A percentile compares a stretch with the other conserved stretches of the same genome.
These are phyloP conservation scores for Ganoderma lucidum DNA, from an alignment of 1,284 basidiomycete genomes.

Conservation along the genomic window DNA sequence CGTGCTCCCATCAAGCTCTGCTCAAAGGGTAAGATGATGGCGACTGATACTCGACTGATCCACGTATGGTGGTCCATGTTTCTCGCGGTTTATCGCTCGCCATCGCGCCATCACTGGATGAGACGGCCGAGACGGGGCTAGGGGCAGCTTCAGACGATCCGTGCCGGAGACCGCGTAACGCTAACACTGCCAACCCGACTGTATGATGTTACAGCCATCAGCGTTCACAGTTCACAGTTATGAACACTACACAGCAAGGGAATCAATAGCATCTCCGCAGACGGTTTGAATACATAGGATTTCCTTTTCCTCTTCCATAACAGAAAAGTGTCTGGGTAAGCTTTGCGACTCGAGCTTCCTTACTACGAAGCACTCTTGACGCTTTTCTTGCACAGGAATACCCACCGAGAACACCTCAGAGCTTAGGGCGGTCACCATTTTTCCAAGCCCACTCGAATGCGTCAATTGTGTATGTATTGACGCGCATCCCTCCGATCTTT, in stretches of 20 bases:
- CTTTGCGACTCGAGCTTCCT: not conserved
- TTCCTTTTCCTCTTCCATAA: not conserved
- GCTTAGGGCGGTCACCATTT: not conserved
- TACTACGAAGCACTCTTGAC: not conserved
- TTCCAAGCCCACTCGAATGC: not conserved
- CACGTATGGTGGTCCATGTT: not conserved
- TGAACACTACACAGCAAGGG: not conserved
- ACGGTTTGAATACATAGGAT: not conserved
- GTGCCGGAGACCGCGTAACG: not conserved
- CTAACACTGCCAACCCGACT: not conserved
- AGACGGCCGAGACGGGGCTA: not conserved
- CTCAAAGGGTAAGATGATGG: not conserved
- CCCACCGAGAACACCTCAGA: not conserved
- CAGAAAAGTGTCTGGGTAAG: not conserved
- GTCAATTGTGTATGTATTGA: not conserved
- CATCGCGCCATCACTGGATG: not conserved
- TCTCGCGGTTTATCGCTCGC: not conserved
- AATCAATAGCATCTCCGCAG: not conserved
- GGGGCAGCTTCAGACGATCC: not conserved
- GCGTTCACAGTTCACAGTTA: not conserved
- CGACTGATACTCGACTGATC: not conserved
- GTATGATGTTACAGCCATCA: not conserved
- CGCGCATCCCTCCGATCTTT: not conserved
- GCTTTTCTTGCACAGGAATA: not conserved
- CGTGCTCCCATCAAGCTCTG: not conserved